Evolutionary conservation across 2,329 filamentous ascomycete species (phyloP).

Genomic region (Tetracladium maxilliforme): DNA sequence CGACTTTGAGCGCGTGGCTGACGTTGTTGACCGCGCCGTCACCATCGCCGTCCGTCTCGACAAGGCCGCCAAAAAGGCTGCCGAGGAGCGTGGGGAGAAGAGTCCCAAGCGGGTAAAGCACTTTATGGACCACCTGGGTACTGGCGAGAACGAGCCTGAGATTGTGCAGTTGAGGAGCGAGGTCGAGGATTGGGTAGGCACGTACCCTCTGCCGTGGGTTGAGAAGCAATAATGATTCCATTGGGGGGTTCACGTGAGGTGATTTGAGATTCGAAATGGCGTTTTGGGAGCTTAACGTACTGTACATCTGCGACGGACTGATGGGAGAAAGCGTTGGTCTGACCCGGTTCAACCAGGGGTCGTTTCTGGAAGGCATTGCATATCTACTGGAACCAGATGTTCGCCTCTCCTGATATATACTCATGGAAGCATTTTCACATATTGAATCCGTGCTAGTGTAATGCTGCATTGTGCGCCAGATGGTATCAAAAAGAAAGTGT

Average conservation of each 20-base stretch:
- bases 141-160: constrained; percentile 52
- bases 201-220: constrained; percentile 58
- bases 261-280: no score
- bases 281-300: no score
- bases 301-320: no score
- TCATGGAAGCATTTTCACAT: no score
- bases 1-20: constrained; percentile 77
- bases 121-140: constrained; percentile 54
- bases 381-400: no score
- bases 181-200: constrained; percentile 67
- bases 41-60: constrained; percentile 65
- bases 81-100: constrained; percentile 53
- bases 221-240: neutral
- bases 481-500: no score
- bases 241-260: neutral
- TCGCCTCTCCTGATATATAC: no score
- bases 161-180: constrained; percentile 60
- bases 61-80: constrained; percentile 55
- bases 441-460: no score
- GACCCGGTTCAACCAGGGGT: no score
- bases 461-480: no score
- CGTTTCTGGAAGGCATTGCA: no score
- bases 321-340: no score
- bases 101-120: constrained; percentile 47
- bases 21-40: constrained; percentile 74